Evolutionary conservation across 2,329 filamentous ascomycete genomes (phyloP), one percentile per base, ranked within the genome.

Genomic region (Aureobasidium sp.): DNA sequence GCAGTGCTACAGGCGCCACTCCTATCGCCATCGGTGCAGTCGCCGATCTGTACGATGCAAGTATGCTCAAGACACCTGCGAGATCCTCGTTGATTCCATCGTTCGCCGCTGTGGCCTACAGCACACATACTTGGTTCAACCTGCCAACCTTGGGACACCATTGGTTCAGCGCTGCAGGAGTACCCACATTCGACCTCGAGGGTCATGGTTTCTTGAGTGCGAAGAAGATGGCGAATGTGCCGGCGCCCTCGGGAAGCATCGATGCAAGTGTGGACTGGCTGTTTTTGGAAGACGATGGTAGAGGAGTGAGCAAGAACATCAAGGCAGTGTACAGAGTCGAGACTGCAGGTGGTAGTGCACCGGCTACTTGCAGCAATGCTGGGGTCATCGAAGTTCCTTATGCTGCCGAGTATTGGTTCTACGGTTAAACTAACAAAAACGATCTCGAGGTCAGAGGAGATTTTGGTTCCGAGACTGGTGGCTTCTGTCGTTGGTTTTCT

Each of bases 161-260:
- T 78, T 88, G 79, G 80, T 90, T 90, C 78, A 81, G 81, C 72
- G 64, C 65, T 50, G 65, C 69, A 48, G 74, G 79, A 64, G 73
- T 76, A 0, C 87, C 88, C 1, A 83, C 79, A 13, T 90, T 90
- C 70, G 77, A 83, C 63, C 76, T 89, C 41, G 69, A 73, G 55
- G 70, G 72, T 42, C 71, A 77, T 69, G 72, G 15, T 64, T 71
- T 79, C 66, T 76, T 76, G 63, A 76, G 74, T 65, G 76, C 69
- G 60, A 79, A 78, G 70, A 84, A 85, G 73, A 65, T 77, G 44
- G 78, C 74, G 36, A 71, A 68, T 39, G 77, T 83, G 44, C 68
- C 77, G 37, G 85, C 86, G 0, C 86, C 87, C 1, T 52, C 62
- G 25, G 67, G 76, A 30, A 75, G 74, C 9, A 64, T 63, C 29